A percentile compares a stretch with the other conserved stretches of the same genome.
phyloP scores from a whole-genome alignment of 2,329 filamentous ascomycete species.

The Fusarium sp. region DNA sequence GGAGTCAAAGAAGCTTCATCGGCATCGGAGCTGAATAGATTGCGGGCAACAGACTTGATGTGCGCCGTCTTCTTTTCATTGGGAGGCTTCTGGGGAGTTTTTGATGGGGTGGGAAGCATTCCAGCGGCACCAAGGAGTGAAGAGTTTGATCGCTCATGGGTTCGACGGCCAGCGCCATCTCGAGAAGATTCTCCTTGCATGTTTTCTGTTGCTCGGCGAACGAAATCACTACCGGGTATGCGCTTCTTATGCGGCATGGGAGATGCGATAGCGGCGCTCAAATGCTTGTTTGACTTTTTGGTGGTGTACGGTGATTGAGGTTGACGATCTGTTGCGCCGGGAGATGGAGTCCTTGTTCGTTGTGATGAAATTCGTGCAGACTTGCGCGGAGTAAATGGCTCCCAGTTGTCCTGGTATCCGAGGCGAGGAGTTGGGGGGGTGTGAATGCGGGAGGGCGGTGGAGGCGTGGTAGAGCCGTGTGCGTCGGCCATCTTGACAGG shows the following conservation, averaged over 20 bases:
- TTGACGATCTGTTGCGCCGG: conserved; percentile 56
- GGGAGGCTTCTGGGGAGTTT: conserved; percentile 78
- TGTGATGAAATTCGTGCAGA: conserved; percentile 74
- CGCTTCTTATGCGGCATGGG: conserved; percentile 66
- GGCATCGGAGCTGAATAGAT: conserved; percentile 71
- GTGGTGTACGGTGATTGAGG: conserved; percentile 52
- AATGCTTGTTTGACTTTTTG: conserved; percentile 51
- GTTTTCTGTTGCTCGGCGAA: conserved; percentile 61
- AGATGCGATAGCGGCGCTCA: conserved; percentile 54
- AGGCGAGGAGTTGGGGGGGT: conserved; percentile 78
- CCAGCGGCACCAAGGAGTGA: conserved; percentile 56
- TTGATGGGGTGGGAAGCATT: conserved; percentile 82
- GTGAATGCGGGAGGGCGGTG: conserved; percentile 69
- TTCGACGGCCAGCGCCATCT: conserved; percentile 59
- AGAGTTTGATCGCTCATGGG: conserved; percentile 50
- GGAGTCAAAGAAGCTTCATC: conserved; percentile 71
- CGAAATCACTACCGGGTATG: conserved; percentile 61
- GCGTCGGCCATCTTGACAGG: conserved; percentile 48
- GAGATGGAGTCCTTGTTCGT: conserved; percentile 69
- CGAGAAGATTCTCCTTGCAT: conserved; percentile 60
- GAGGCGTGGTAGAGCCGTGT: conserved; percentile 66
- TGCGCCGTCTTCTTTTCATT: conserved; percentile 64
- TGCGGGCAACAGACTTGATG: conserved; percentile 69
- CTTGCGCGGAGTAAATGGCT: conserved; percentile 79
- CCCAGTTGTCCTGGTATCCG: conserved; percentile 76